Evolutionary conservation across 225 moss, liverwort and hornwort species (phyloP).

Genomic region (Marchantia paleacea): DNA sequence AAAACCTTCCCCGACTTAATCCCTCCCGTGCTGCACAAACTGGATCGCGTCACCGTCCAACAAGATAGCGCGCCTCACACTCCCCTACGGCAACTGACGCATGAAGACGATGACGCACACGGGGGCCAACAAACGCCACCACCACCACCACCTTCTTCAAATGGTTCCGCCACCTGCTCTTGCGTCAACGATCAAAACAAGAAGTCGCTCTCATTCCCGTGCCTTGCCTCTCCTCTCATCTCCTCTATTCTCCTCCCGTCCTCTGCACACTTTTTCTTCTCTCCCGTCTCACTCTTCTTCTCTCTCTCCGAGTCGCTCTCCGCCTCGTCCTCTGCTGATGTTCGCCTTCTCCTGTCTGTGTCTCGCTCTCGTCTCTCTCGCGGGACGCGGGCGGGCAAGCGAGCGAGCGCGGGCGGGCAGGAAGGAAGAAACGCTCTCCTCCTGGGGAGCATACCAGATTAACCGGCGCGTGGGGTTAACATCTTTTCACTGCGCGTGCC

Average conservation of each 20-base stretch:
- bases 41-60: background rate
- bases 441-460: constrained; percentile 11
- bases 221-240: background rate
- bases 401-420: background rate
- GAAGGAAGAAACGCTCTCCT: constrained; percentile 8
- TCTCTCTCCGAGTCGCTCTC: constrained; percentile 1
- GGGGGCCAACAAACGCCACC: background rate
- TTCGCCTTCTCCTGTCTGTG: background rate
- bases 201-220: background rate
- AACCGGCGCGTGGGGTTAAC: constrained; percentile 24
- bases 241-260: background rate
- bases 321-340: background rate
- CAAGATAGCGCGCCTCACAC: constrained; percentile 1
- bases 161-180: constrained; percentile 1
- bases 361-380: background rate
- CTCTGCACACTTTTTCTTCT: background rate
- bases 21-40: background rate
- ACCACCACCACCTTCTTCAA: background rate
- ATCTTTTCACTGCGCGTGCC: background rate
- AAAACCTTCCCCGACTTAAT: background rate
- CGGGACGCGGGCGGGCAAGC: background rate
- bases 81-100: background rate
- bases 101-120: background rate
- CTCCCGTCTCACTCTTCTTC: background rate
- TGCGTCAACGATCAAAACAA: constrained; percentile 5